These are phyloP conservation scores for Stentor roeselii DNA, from an alignment of 73 alveolate species.

Conservation along the genomic window DNA sequence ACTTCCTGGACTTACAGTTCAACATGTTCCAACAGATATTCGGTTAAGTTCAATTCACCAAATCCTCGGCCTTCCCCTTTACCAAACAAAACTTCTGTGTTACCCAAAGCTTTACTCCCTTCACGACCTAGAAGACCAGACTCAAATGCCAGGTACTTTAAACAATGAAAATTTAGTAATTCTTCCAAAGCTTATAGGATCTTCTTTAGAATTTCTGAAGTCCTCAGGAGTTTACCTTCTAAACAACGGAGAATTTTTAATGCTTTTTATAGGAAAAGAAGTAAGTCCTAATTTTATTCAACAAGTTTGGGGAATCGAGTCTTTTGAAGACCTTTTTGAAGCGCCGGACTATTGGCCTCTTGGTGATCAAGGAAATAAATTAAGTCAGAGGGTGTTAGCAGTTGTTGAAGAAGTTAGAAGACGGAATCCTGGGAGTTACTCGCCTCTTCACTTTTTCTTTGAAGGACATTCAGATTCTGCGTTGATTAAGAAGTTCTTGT, in stretches of 20 bases:
- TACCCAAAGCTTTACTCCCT: slow-evolving; percentile 52
- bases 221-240: slow-evolving; percentile 33
- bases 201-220: slow-evolving; percentile 13
- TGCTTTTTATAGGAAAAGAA: slow-evolving; percentile 38
- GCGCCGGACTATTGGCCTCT: background rate
- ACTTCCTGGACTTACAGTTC: slow-evolving; percentile 32
- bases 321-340: slow-evolving; percentile 28
- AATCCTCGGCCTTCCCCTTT: slow-evolving; percentile 33
- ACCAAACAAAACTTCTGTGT: slow-evolving; percentile 27
- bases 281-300: slow-evolving; percentile 15
- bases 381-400: background rate
- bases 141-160: slow-evolving; percentile 31
- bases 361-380: background rate
- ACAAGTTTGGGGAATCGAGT: slow-evolving; percentile 38
- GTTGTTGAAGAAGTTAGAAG: background rate
- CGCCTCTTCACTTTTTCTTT: background rate
- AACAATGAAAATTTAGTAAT: slow-evolving; percentile 33
- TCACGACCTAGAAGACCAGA: slow-evolving; percentile 34
- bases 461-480: background rate
- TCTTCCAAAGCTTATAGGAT: slow-evolving; percentile 40
- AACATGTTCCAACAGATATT: slow-evolving; percentile 37
- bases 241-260: slow-evolving; percentile 48
- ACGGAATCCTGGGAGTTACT: background rate
- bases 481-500: background rate
- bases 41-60: slow-evolving; percentile 30